Evolutionary conservation across 805 yeast species (phyloP).

Genomic region (Nakazawaea molendinolei): DNA sequence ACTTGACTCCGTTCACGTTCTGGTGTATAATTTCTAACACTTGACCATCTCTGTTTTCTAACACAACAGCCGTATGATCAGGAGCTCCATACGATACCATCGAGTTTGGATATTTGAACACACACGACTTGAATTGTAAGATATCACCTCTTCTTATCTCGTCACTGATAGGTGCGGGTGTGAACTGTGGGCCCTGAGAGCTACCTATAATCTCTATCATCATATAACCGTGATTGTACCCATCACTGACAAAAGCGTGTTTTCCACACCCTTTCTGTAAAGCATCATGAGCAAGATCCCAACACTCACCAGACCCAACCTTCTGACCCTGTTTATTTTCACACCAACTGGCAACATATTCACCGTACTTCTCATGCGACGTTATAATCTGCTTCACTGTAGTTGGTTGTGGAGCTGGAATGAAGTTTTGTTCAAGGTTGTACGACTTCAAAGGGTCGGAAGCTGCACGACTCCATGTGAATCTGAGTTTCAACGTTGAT

Average conservation of each 20-base stretch:
- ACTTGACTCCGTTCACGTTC: slow-evolving; percentile 36
- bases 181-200: slow-evolving; percentile 17
- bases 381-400: slow-evolving; percentile 23
- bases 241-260: slow-evolving; percentile 47
- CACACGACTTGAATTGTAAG: slow-evolving; percentile 38
- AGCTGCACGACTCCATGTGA: slow-evolving; percentile 33
- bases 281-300: slow-evolving; percentile 55
- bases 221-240: slow-evolving; percentile 36
- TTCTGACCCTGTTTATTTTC: slow-evolving; percentile 38
- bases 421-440: slow-evolving; percentile 24
- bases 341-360: slow-evolving; percentile 48
- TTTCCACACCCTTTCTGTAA: slow-evolving; percentile 48
- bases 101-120: slow-evolving; percentile 29
- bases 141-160: slow-evolving; percentile 49
- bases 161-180: slow-evolving; percentile 27
- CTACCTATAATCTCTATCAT: slow-evolving; percentile 1
- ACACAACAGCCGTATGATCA: slow-evolving; percentile 42
- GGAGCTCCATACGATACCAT: slow-evolving; percentile 40
- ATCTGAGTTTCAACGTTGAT: slow-evolving; percentile 26
- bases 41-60: slow-evolving; percentile 24
- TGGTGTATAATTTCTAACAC: slow-evolving; percentile 34
- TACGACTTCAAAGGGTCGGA: slow-evolving; percentile 18
- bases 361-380: slow-evolving; percentile 37
- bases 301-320: slow-evolving; percentile 55
- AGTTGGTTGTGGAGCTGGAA: slow-evolving; percentile 40